These are phyloP conservation scores for Umbelopsis sp. DNA, from an alignment of 192 early-diverging fungal genomes.

Conservation along the genomic window DNA sequence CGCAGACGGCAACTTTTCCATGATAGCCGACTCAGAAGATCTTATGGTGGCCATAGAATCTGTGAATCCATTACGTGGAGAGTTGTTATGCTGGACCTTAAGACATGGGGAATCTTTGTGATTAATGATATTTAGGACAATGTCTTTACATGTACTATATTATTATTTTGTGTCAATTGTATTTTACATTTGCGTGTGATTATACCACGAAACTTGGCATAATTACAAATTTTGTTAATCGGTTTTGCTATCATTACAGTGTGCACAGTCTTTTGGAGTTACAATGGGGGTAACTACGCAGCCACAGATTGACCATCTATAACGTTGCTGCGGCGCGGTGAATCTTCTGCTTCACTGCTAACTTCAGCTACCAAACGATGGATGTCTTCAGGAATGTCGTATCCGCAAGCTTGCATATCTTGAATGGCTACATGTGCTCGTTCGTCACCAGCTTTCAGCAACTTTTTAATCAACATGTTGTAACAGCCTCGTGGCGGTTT, in stretches of 20 bases:
- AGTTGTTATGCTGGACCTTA: not conserved
- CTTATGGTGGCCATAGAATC: constrained; percentile 1
- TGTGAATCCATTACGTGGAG: not conserved
- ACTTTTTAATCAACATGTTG: constrained; percentile 54
- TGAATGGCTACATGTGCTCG: constrained; percentile 59
- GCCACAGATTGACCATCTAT: not conserved
- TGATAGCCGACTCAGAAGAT: constrained; percentile 3
- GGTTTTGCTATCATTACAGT: too few species aligned
- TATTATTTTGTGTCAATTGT: not conserved
- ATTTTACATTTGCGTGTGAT: too few species aligned
- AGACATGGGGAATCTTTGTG: not conserved
- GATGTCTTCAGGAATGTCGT: constrained; percentile 23
- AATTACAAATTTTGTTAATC: too few species aligned
- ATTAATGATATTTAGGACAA: not conserved
- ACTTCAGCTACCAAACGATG: not conserved
- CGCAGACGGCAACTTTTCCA: constrained; percentile 1
- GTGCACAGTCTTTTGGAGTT: not conserved
- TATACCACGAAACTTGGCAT: not conserved
- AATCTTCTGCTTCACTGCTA: not conserved
- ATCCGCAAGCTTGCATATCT: constrained; percentile 64
- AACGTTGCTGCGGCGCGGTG: not conserved
- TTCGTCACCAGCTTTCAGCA: constrained; percentile 60
- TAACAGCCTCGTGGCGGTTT: constrained; percentile 59
- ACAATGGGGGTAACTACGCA: not conserved
- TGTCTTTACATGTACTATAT: not conserved